Percentiles rank a stretch among this genome's conserved stretches.
These are phyloP conservation scores for Bolboschoenoplectus hybrid DNA, from an alignment of 202 grass and related monocot species.

Conservation along the genomic window DNA sequence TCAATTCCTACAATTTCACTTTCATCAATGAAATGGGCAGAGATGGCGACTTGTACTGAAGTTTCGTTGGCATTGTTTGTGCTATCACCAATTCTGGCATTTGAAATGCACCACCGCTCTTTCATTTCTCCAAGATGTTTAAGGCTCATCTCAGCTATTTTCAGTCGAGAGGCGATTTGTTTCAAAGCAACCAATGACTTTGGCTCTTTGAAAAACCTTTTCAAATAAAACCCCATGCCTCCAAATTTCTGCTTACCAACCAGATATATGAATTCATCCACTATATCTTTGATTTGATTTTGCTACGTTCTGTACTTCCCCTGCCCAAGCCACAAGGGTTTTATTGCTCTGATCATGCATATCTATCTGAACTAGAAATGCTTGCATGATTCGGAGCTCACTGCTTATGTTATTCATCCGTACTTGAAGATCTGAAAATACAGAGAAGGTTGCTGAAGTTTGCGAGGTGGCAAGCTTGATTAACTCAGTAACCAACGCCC, in stretches of 20 bases:
- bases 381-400: not conserved
- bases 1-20: conserved; percentile 45
- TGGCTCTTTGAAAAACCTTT: not conserved
- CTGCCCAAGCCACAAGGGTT: conserved; percentile 29
- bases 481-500: not conserved
- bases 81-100: not conserved
- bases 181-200: conserved; percentile 5
- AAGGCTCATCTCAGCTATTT: conserved; percentile 32
- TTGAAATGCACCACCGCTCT: conserved; percentile 26
- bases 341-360: not conserved
- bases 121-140: conserved; percentile 36
- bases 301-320: not conserved
- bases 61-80: not conserved
- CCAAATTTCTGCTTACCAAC: not conserved
- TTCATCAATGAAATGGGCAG: conserved; percentile 41
- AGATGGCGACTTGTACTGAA: conserved; percentile 3
- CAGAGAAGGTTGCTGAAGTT: not conserved
- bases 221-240: not conserved
- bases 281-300: conserved; percentile 43
- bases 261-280: conserved; percentile 38
- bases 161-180: conserved; percentile 12
- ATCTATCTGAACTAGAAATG: not conserved
- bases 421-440: not conserved
- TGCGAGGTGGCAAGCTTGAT: not conserved
- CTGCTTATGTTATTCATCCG: not conserved